These are phyloP conservation scores for Pseudozyma pruni DNA, from an alignment of 1,284 basidiomycete genomes.

Conservation along the genomic window DNA sequence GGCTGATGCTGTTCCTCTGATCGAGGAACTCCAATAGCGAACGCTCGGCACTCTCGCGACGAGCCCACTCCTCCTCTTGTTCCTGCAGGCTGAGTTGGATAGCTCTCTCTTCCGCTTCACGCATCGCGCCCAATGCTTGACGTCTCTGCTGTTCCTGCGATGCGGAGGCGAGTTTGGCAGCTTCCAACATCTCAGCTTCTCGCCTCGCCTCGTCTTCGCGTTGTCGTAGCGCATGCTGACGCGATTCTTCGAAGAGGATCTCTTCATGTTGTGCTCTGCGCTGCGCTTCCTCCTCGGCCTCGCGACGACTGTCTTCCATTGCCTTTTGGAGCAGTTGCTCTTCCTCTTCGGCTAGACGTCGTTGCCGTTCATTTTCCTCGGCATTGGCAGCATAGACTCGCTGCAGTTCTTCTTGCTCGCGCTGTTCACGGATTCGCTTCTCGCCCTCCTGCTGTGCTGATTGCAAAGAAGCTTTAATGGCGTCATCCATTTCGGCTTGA, in stretches of 20 bases:
- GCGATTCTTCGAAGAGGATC: constrained; percentile 36
- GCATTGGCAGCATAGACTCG: constrained; percentile 23
- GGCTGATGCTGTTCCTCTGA: neutral
- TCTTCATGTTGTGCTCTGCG: constrained; percentile 19
- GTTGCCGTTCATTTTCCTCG: constrained; percentile 28
- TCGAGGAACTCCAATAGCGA: constrained; percentile 38
- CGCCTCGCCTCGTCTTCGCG: constrained; percentile 14
- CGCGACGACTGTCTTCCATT: constrained; percentile 39
- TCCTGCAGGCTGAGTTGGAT: constrained; percentile 40
- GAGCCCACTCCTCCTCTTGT: constrained; percentile 49
- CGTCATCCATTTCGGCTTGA: constrained; percentile 43
- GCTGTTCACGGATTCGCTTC: constrained; percentile 10
- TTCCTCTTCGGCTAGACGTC: constrained; percentile 37
- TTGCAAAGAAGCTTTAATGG: constrained; percentile 39
- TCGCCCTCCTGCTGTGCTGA: constrained; percentile 36
- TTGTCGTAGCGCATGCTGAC: constrained; percentile 35
- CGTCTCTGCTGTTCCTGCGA: constrained; percentile 17
- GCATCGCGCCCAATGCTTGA: constrained; percentile 15
- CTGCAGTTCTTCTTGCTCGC: constrained; percentile 30
- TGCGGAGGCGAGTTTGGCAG: constrained; percentile 26
- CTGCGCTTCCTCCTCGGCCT: constrained; percentile 25
- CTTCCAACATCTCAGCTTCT: constrained; percentile 35
- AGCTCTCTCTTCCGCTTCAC: constrained; percentile 36
- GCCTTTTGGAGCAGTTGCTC: constrained; percentile 30
- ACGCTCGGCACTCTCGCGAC: constrained; percentile 42